Conservation (phyloP, 768 basidiomycete species). For the Boletus vinaceobasis region DNA sequence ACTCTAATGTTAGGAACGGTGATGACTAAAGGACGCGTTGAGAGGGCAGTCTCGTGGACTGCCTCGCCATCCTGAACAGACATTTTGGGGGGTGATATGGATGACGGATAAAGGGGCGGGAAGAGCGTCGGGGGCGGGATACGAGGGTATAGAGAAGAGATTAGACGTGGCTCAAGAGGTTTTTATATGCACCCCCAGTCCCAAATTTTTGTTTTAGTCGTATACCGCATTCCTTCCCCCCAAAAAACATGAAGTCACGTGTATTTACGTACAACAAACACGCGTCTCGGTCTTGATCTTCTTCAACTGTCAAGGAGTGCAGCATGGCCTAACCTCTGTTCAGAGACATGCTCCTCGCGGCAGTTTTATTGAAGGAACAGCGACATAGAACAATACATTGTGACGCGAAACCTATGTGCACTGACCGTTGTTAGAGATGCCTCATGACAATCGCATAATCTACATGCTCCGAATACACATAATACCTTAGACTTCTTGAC, state of each 20-base stretch:
- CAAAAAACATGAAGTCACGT: slow-evolving; percentile 31
- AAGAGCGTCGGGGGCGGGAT: neutral
- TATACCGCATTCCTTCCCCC: slow-evolving; percentile 22
- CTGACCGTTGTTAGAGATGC: neutral
- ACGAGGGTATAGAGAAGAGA: slow-evolving; percentile 5
- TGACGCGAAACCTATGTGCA: neutral
- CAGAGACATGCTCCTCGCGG: neutral
- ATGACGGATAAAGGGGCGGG: slow-evolving; percentile 2
- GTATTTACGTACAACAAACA: slow-evolving; percentile 20
- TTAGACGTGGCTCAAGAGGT: neutral
- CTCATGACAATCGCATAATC: slow-evolving; percentile 12
- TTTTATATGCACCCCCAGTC: slow-evolving; percentile 31
- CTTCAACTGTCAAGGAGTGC: neutral
- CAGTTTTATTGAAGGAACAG: neutral
- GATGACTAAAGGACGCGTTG: slow-evolving; percentile 36
- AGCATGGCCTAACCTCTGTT: neutral
- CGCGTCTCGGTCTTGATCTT: slow-evolving; percentile 1
- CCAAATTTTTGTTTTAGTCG: slow-evolving; percentile 30
- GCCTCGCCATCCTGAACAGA: slow-evolving; percentile 31
- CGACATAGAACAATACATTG: neutral
- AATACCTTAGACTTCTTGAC: neutral
- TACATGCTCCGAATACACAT: slow-evolving; percentile 12
- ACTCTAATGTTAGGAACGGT: slow-evolving; percentile 34
- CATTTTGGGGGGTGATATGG: slow-evolving; percentile 26
- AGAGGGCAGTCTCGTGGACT: slow-evolving; percentile 28